Evolutionary conservation across 768 basidiomycete genomes (phyloP).

Genomic region (Pleurotus cornucopiae): DNA sequence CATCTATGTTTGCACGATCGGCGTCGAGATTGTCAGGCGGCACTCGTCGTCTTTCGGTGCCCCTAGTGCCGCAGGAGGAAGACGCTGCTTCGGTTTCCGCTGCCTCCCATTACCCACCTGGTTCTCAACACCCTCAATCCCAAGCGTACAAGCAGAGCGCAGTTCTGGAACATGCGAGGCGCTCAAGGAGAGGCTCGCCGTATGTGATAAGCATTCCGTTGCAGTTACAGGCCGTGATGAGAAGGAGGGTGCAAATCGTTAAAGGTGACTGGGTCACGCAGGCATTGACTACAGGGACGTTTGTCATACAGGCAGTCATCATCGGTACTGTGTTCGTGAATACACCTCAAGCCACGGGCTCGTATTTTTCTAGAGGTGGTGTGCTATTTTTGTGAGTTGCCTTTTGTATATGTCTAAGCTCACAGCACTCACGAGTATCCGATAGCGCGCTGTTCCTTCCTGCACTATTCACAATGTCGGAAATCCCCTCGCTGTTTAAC

Average conservation of each 20-base stretch:
- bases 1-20: too few relatives aligned
- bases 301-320: slow-evolving; percentile 34
- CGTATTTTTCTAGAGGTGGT: slow-evolving; percentile 73
- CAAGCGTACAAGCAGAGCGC: slow-evolving; percentile 41
- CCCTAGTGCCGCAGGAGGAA: too few relatives aligned
- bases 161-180: slow-evolving; percentile 46
- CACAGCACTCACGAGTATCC: background rate
- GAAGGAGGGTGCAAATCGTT: slow-evolving; percentile 37
- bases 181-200: slow-evolving; percentile 25
- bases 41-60: too few relatives aligned
- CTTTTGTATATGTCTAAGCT: too few relatives aligned
- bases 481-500: slow-evolving; percentile 52
- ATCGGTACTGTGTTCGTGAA: slow-evolving; percentile 62
- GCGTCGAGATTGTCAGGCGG: too few relatives aligned
- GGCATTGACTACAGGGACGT: slow-evolving; percentile 22
- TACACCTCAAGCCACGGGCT: slow-evolving; percentile 44
- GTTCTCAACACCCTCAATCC: slow-evolving; percentile 11
- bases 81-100: background rate
- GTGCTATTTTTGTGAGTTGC: slow-evolving; percentile 65
- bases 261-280: slow-evolving; percentile 27
- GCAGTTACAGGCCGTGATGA: slow-evolving; percentile 39
- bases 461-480: slow-evolving; percentile 34
- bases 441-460: slow-evolving; percentile 32
- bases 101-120: background rate
- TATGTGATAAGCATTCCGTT: slow-evolving; percentile 37